Conservation (phyloP, 176 grass and related monocot species). For the Musa itinerans region DNA sequence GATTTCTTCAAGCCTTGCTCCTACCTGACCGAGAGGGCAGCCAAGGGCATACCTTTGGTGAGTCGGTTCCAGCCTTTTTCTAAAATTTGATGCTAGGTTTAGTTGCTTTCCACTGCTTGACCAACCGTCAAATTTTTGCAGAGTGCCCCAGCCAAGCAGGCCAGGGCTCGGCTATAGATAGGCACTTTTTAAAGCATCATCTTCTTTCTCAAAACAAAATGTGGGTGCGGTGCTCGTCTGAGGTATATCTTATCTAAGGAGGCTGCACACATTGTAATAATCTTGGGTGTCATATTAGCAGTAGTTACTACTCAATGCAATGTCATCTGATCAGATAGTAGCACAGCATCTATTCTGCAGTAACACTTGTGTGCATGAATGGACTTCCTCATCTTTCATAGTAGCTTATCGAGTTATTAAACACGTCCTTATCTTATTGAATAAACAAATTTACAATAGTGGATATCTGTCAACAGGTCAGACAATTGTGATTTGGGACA, state of each 20-base stretch:
- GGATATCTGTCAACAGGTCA: too few species aligned
- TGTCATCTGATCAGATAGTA: neutral
- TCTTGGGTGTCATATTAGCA: neutral
- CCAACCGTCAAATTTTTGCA: neutral
- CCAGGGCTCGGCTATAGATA: neutral
- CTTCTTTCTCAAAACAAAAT: neutral
- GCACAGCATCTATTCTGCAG: neutral
- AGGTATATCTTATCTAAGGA: neutral
- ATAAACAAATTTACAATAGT: too few species aligned
- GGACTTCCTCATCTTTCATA: neutral
- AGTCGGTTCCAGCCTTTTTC: constrained; percentile 4
- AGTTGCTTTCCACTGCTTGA: neutral
- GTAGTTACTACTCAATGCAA: too few species aligned
- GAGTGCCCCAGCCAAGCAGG: neutral
- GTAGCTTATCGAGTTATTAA: neutral
- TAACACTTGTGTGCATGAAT: neutral
- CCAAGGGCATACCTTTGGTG: constrained; percentile 71
- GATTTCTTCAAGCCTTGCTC: constrained; percentile 73
- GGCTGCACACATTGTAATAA: neutral
- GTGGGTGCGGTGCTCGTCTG: neutral
- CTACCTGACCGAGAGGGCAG: constrained; percentile 70
- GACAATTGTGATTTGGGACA: too few species aligned
- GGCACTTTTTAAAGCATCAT: neutral
- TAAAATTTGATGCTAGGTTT: neutral
- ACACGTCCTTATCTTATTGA: neutral